Conservation (phyloP, 768 basidiomycete genomes). For the Cystobasidium tubakii region DNA sequence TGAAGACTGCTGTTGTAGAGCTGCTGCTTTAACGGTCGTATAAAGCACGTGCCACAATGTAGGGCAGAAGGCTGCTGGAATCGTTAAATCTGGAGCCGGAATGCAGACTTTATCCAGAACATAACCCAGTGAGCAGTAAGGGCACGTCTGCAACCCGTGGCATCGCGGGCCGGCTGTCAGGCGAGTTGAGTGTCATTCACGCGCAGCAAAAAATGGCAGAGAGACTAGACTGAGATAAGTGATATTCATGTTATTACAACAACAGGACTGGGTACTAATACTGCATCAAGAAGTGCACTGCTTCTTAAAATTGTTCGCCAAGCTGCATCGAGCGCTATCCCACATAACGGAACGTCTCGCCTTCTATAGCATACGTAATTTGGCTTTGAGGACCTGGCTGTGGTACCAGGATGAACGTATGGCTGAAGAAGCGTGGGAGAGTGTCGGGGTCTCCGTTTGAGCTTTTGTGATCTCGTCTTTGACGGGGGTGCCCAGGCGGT, state of each 20-base stretch:
- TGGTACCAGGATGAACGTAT: conserved; percentile 26
- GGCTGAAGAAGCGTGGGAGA: conserved; percentile 25
- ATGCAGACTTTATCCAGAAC: not conserved
- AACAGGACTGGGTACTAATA: not conserved
- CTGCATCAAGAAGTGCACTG: not conserved
- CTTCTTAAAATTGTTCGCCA: not conserved
- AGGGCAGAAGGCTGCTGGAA: no score
- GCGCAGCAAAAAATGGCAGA: no score
- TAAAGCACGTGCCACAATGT: not conserved
- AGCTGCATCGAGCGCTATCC: not conserved
- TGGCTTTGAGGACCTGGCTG: not conserved
- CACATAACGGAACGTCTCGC: conserved; percentile 35
- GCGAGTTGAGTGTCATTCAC: no score
- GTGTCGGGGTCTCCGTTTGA: conserved; percentile 12
- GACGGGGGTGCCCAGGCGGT: not conserved
- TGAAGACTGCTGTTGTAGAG: not conserved
- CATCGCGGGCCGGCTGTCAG: no score
- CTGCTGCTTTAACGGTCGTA: no score
- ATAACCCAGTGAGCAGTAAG: not conserved
- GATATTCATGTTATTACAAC: not conserved
- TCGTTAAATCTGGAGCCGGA: no score
- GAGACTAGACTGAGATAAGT: no score
- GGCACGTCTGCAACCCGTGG: not conserved
- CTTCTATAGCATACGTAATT: conserved; percentile 19
- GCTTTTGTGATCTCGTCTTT: no score